Evolutionary conservation across 2,329 filamentous ascomycete genomes (phyloP), one percentile per base, ranked within the genome.

Genomic region (Knufia petricola): DNA sequence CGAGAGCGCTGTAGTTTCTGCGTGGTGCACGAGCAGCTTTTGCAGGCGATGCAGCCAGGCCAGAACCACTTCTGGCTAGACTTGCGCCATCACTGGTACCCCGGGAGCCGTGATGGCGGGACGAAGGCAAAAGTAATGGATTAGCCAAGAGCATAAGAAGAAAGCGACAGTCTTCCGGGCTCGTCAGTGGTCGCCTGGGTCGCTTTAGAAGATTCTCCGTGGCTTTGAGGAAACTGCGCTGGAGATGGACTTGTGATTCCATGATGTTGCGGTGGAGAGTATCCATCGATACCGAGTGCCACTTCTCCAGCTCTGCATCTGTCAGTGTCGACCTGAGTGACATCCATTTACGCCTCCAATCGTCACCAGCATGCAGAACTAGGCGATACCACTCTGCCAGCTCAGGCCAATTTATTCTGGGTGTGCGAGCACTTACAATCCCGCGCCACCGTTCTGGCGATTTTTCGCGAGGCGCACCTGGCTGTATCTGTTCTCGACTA

Each of bases 131-230:
- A 7, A 95, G 64, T 2, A 90, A 70, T 3, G 89, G 89, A 62
- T 94, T 95, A 15, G 79, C 79, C 31, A 92, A 65, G 20, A 94
- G 69, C 26, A 95, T 80, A 13, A 95, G 70, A 15, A 95, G 69
- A 62, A 90, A 92, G 4, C 88, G 77, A 32, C 85, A 70, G 57
- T 94, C 81, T 52, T 82, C 77, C 0, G 85, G 79, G 21, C 79
- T 77, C 41, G 72, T 76, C 44, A 95, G 64, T 4, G 78, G 77
- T 26, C 82, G 77, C 1, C 85, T 81, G 0, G 89, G 88, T 15
- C 87, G 77, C 64, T 89, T 94, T 17, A 95, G 70, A 6, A 94
- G 66, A 57, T 77, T 81, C 63, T 95, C 89, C 0, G 80, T 85
- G 8, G 82, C 81, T 63, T 89, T 94, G 20, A 95, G 69, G 6